Base-by-base conservation (phyloP, 2,329 filamentous ascomycete species). In the Fusarium praegraminearum region DNA sequence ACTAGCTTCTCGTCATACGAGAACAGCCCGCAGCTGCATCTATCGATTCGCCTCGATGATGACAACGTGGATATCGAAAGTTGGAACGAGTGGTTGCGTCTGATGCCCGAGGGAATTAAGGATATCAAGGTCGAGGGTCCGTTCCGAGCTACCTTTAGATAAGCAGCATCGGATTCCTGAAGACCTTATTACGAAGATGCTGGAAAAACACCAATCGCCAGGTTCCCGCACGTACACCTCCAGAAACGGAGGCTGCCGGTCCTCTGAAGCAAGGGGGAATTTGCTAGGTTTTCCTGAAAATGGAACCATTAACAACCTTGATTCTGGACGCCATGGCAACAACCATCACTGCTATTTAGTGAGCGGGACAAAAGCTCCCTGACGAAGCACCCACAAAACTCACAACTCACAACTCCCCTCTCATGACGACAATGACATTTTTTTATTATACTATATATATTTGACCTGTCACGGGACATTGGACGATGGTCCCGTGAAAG, bases 31-130 rank as follows among this genome's bases (percentile, higher is more conserved):
- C 83, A 85, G 57, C 65, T 89, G 36, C 83, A 82, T 53, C 73
- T 89, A 10, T 84, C 83, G 12, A 81, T 89, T 57, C 80, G 83
- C 28, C 76, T 89, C 43, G 80, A 81, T 4, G 85, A 87, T 41
- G 85, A 86, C 26, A 80, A 81, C 32, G 77, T 87, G 62, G 83
- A 86, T 63, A 74, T 84, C 55, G 85, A 88, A 52, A 83, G 78
- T 57, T 88, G 86, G 86, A 80, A 83, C 56, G 86, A 89, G 72
- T 89, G 86, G 86, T 76, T 89, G 66, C 83, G 86, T 24, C 78
- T 85, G 72, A 86, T 89, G 82, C 87, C 87, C 3, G 85, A 87
- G 59, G 83, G 85, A 10, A 82, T 88, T 68, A 83, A 80, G 69
- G 86, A 88, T 61, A 80, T 88, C 57, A 85, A 84, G 75, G 82